Base-by-base conservation (phyloP, 2,329 filamentous ascomycete genomes). In the Cordyceps fumosorosea region DNA sequence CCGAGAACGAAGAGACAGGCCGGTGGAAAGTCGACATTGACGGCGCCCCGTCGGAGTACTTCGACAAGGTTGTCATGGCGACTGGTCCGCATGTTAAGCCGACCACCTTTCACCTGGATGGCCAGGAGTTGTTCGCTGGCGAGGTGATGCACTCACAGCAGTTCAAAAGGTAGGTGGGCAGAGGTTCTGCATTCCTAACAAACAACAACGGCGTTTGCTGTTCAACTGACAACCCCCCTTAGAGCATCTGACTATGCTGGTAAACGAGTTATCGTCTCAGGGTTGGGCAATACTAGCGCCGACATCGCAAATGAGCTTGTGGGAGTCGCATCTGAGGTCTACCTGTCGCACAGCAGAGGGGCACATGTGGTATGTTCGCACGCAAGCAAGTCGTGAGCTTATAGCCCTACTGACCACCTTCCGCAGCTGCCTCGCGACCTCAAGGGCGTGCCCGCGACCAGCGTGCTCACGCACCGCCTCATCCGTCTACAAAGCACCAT, bases 201-300 rank as follows among this genome's bases (percentile, higher is more conserved):
- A 12, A 37, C 12, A 11, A 37, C 12, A n/a, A 8, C 34, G 34
- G 34, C 10, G 5, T 8, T 8, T 51, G 45, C 20, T n/a, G 8
- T 42, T 44, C n/a, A n/a, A n/a, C n/a, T 20, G 16, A 44, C 16
- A 11, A 47, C 10, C 1, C 14, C 24, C 20, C 4, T 18, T 16
- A 71, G 70, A 42, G 67, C 68, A 0, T 65, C 69, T 1, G 56
- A 66, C 22, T 80, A 77, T 67, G 69, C 71, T n/a, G 74, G 69
- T 7, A 76, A 80, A 65, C 76, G 69, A 12, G 76, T 81, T 3
- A 61, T 81, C 0, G 69, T 82, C 0, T 69, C 80, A 2, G 79
- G 79, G 10, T 67, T 80, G 34, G 75, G 75, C 18, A 76, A 75
- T 50, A 78, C 76, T 1, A 68, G 68, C 2, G 69, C 67, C 24